Percentiles rank a stretch among this genome's conserved stretches.
These are phyloP conservation scores for Aureobasidium sp. DNA, from an alignment of 2,329 filamentous ascomycete genomes.

Conservation along the genomic window DNA sequence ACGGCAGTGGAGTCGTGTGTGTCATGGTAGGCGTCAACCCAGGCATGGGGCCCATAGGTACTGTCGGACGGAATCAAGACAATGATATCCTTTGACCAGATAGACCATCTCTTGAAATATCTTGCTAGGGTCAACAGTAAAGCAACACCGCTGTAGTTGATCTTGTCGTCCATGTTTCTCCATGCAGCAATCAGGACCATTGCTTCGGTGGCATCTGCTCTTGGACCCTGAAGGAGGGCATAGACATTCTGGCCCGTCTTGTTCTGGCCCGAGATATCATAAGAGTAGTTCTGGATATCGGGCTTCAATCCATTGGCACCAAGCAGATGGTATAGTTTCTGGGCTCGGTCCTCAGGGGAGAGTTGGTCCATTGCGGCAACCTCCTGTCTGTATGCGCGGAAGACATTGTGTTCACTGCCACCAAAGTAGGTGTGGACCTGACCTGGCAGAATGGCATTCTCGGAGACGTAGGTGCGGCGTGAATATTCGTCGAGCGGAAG, in stretches of 20 bases:
- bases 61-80: constrained; percentile 85
- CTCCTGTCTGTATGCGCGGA: constrained; percentile 83
- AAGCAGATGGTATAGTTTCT: constrained; percentile 68
- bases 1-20: constrained; percentile 67
- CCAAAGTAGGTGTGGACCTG: constrained; percentile 98
- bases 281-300: constrained; percentile 81
- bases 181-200: constrained; percentile 88
- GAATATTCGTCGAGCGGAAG: constrained; percentile 88
- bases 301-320: constrained; percentile 76
- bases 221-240: constrained; percentile 83
- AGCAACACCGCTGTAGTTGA: constrained; percentile 83
- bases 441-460: constrained; percentile 90
- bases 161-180: constrained; percentile 68
- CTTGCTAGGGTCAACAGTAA: constrained; percentile 79
- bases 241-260: constrained; percentile 86
- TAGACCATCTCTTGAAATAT: constrained; percentile 95
- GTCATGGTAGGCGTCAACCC: constrained; percentile 97
- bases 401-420: constrained; percentile 91
- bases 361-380: constrained; percentile 54
- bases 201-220: constrained; percentile 93
- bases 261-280: constrained; percentile 65
- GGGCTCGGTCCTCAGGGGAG: constrained; percentile 43
- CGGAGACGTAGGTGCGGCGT: constrained; percentile 88
- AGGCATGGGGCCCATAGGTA: constrained; percentile 83
- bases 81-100: constrained; percentile 99